Conservation (phyloP, 257 asterid genomes). For the Mentha longifolia region DNA sequence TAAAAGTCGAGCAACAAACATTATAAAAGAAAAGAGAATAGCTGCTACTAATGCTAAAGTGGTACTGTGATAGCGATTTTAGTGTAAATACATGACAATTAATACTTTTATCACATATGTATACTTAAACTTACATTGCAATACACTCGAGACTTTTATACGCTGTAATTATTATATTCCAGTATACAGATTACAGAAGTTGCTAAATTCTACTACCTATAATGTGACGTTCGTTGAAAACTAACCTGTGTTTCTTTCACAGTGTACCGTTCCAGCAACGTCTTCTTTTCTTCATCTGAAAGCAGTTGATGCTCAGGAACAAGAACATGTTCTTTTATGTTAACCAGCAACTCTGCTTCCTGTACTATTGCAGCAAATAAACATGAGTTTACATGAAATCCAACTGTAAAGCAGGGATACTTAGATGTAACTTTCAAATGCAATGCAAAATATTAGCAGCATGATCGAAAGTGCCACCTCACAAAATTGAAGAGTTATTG, state of each 20-base stretch:
- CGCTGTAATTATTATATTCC: neutral
- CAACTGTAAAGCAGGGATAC: neutral
- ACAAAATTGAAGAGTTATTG: neutral
- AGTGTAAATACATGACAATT: neutral
- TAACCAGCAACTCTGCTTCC: slow-evolving; percentile 71
- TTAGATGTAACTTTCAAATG: neutral
- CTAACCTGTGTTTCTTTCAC: slow-evolving; percentile 91
- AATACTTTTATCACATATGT: neutral
- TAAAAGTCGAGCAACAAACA: neutral
- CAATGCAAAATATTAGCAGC: neutral
- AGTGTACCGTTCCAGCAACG: slow-evolving; percentile 78
- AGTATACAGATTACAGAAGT: neutral
- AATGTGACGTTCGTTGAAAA: slow-evolving; percentile 5
- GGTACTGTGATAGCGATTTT: neutral
- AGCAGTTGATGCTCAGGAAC: slow-evolving; percentile 86
- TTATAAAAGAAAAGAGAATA: neutral
- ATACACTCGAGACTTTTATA: neutral
- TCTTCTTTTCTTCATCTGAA: slow-evolving; percentile 71
- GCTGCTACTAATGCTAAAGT: neutral
- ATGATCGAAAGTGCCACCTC: slow-evolving; percentile 9
- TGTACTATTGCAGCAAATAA: slow-evolving; percentile 23
- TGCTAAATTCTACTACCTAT: neutral
- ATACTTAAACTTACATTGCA: neutral
- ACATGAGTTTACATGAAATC: slow-evolving; percentile 16
- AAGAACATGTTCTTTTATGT: slow-evolving; percentile 79